These are phyloP conservation scores for Austroboletus eburneus DNA, from an alignment of 768 basidiomycete species.

Conservation along the genomic window DNA sequence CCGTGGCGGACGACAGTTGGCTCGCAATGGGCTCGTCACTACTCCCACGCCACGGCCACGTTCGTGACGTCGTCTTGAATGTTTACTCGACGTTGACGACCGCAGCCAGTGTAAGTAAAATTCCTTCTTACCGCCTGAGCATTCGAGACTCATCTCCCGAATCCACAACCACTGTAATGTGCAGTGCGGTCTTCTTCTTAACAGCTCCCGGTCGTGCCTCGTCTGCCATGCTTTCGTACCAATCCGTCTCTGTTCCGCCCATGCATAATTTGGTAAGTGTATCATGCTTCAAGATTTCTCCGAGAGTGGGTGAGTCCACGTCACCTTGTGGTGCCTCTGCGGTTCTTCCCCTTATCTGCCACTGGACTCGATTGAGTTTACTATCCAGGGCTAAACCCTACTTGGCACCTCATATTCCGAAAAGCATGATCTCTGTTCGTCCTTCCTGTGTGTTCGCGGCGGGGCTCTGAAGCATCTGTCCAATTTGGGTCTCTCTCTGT, in stretches of 20 bases:
- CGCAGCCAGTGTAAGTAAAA: background rate
- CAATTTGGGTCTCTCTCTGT: background rate
- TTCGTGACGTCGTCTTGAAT: background rate
- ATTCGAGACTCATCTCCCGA: no score
- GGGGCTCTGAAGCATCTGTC: slow-evolving; percentile 5
- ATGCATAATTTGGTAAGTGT: slow-evolving; percentile 3
- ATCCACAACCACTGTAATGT: no score
- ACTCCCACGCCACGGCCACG: slow-evolving; percentile 26
- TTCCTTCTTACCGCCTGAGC: no score
- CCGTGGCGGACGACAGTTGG: slow-evolving; percentile 11
- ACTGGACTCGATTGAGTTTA: background rate
- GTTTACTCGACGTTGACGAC: background rate
- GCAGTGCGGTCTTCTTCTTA: slow-evolving; percentile 1
- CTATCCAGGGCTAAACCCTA: background rate
- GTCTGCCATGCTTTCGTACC: background rate
- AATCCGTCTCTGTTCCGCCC: slow-evolving; percentile 6
- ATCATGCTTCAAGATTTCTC: background rate
- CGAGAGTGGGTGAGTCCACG: background rate
- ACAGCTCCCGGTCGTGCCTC: slow-evolving; percentile 3
- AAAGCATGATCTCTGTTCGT: background rate
- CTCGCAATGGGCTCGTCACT: background rate
- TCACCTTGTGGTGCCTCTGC: background rate
- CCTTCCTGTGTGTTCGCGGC: slow-evolving; percentile 10
- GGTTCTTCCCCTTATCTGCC: slow-evolving; percentile 10
- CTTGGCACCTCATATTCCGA: background rate